A percentile compares a stretch with the other conserved stretches of the same genome.
phyloP scores from a whole-genome alignment of 2,329 filamentous ascomycete species.

The Daldinia sp. region DNA sequence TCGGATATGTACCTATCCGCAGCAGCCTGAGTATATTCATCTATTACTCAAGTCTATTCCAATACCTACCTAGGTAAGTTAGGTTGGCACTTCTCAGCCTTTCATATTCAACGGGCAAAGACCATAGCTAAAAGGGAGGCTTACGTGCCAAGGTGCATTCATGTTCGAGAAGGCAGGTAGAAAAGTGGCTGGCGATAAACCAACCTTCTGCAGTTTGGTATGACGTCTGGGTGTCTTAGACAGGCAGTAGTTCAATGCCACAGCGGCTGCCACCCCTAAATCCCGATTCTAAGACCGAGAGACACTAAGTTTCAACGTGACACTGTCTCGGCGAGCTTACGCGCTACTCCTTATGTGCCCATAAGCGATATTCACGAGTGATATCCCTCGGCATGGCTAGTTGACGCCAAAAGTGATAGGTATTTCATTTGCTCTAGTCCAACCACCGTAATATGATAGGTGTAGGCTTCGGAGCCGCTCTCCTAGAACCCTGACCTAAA shows the following conservation, averaged over 20 bases:
- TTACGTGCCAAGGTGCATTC: neutral
- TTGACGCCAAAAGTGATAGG: too few relatives aligned
- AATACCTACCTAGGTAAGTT: too few relatives aligned
- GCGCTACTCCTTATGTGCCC: constrained; percentile 8
- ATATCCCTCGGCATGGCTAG: neutral
- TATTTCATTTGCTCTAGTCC: too few relatives aligned
- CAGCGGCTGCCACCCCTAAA: constrained; percentile 39
- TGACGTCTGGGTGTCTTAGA: constrained; percentile 37
- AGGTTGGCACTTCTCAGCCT: neutral
- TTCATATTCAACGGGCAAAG: neutral
- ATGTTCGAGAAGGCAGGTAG: constrained; percentile 6
- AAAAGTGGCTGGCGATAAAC: constrained; percentile 7
- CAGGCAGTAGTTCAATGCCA: constrained; percentile 24
- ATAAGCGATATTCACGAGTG: constrained; percentile 9
- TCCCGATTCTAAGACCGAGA: constrained; percentile 35
- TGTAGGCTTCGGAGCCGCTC: too few relatives aligned
- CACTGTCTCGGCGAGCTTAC: constrained; percentile 35
- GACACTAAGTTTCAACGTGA: constrained; percentile 39
- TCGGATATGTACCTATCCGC: constrained; percentile 32
- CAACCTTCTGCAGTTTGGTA: constrained; percentile 14
- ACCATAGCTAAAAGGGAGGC: neutral
- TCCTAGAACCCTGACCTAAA: neutral
- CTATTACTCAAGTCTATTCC: neutral
- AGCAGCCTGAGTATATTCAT: constrained; percentile 10
- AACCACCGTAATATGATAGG: too few relatives aligned